A percentile compares a stretch with the other conserved stretches of the same genome.
phyloP scores from a whole-genome alignment of 2,329 filamentous ascomycete species.

The Botrytis medusae region DNA sequence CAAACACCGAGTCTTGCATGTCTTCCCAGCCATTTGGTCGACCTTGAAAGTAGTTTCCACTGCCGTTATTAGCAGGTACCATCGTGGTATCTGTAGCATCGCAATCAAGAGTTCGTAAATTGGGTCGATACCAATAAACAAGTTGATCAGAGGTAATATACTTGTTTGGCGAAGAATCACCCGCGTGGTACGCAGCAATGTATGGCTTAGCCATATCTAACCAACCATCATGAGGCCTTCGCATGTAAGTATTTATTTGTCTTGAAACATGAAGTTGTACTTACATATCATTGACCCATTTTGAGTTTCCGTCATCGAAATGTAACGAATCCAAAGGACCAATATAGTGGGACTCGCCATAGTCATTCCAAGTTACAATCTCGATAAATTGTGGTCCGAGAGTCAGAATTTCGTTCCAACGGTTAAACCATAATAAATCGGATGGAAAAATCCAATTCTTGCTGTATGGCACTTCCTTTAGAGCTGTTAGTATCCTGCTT shows the following conservation, averaged over 20 bases:
- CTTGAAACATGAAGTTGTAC: neutral
- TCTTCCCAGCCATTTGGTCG: constrained; percentile 34
- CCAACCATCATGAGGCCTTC: constrained; percentile 51
- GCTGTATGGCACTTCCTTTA: constrained; percentile 36
- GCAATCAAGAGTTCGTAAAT: constrained; percentile 34
- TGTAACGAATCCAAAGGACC: constrained; percentile 45
- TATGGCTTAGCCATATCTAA: constrained; percentile 36
- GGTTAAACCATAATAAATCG: constrained; percentile 43
- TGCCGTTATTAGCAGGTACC: constrained; percentile 27
- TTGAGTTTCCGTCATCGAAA: constrained; percentile 41
- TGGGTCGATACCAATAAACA: constrained; percentile 45
- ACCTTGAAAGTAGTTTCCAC: constrained; percentile 33
- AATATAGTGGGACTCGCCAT: constrained; percentile 54
- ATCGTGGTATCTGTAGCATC: constrained; percentile 41
- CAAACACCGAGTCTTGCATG: constrained; percentile 36
- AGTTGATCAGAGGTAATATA: constrained; percentile 38
- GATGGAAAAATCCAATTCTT: constrained; percentile 47
- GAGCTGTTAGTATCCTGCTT: constrained; percentile 39
- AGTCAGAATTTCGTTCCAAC: constrained; percentile 45
- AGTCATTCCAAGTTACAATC: constrained; percentile 52
- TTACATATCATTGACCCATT: constrained; percentile 38
- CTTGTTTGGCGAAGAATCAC: constrained; percentile 22
- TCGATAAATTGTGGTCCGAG: constrained; percentile 46
- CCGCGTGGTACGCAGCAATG: constrained; percentile 30
- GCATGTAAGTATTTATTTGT: neutral